These are phyloP conservation scores for Galerina sulciceps DNA, from an alignment of 768 basidiomycete genomes.

Conservation along the genomic window DNA sequence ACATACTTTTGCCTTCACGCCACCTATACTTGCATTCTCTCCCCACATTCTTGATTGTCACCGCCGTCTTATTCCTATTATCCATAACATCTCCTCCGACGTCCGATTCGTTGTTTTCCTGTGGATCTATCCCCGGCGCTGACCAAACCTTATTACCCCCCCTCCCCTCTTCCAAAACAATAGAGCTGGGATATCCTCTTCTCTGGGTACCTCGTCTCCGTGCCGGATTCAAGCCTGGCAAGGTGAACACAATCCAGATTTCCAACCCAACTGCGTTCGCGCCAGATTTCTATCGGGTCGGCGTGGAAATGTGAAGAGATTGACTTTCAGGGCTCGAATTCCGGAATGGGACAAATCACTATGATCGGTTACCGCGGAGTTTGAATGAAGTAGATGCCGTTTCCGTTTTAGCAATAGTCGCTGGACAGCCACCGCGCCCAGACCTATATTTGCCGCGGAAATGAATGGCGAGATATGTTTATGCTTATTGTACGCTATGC, in stretches of 20 bases:
- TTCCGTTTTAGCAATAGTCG: background rate
- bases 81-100: background rate
- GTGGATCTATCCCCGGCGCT: background rate
- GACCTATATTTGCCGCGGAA: background rate
- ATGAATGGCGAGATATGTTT: background rate
- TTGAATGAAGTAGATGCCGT: background rate
- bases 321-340: background rate
- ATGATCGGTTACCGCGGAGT: background rate
- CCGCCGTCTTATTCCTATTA: background rate
- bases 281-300: conserved; percentile 47
- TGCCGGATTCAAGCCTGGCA: conserved; percentile 47
- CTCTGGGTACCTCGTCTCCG: conserved; percentile 42
- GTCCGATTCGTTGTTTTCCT: background rate
- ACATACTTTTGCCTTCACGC: too few species aligned
- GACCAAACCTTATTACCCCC: background rate
- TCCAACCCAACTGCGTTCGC: conserved; percentile 47
- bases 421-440: background rate
- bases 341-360: background rate
- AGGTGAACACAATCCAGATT: conserved; percentile 46
- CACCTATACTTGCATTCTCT: background rate
- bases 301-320: conserved; percentile 32
- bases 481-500: too few species aligned
- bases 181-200: conserved; percentile 52
- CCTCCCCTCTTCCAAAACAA: background rate
- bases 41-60: background rate